Percentiles rank a stretch among this genome's conserved stretches.
These are phyloP conservation scores for Suillus subalutaceus DNA, from an alignment of 768 basidiomycete species.

Conservation along the genomic window DNA sequence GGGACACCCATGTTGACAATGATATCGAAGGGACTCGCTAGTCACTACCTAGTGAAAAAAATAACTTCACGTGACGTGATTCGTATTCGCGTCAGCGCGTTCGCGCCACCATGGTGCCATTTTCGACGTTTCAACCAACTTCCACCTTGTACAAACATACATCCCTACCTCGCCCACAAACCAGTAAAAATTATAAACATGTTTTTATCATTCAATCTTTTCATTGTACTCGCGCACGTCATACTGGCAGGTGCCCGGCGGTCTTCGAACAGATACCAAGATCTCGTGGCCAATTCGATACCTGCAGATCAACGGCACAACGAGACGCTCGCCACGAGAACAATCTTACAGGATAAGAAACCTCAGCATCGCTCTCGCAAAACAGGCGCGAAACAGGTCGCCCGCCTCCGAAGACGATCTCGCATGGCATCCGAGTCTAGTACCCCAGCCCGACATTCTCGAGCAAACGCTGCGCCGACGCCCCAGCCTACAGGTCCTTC, in stretches of 20 bases:
- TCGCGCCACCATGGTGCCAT: background rate
- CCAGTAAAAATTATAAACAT: background rate
- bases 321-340: background rate
- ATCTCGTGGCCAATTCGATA: background rate
- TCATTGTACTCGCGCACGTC: background rate
- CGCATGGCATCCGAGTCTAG: no score
- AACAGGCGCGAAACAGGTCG: background rate
- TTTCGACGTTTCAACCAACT: background rate
- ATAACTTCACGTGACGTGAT: constrained; percentile 25
- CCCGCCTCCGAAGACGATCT: background rate
- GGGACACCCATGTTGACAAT: background rate
- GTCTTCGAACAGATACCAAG: background rate
- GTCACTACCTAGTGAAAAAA: no score
- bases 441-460: background rate
- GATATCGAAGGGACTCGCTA: background rate
- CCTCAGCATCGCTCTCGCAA: background rate
- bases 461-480: constrained; percentile 35
- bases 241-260: background rate
- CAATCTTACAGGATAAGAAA: background rate
- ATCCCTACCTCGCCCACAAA: background rate
- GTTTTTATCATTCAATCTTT: background rate
- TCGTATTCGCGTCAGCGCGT: background rate
- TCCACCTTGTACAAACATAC: background rate
- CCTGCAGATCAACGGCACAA: background rate
- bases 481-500: constrained; percentile 42